A percentile compares a stretch with the other conserved stretches of the same genome.
phyloP scores from a whole-genome alignment of 108 stramenopile genomes.

The Epithemia pelagica region DNA sequence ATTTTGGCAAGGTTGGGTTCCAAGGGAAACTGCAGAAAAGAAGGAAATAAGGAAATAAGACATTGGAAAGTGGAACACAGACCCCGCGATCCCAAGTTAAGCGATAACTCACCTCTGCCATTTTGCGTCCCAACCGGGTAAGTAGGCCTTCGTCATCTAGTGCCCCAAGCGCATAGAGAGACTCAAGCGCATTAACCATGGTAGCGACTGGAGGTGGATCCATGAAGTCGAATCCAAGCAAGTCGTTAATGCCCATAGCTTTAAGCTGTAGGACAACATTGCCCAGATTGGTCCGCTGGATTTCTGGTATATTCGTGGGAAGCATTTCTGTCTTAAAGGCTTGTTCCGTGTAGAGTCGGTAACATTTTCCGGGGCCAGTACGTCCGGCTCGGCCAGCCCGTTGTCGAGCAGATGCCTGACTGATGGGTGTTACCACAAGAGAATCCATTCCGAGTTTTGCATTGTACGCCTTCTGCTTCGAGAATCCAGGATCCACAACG shows the following conservation, averaged over 20 bases:
- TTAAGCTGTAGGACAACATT: conserved; percentile 95
- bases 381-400: conserved; percentile 94
- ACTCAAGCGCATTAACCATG: conserved; percentile 93
- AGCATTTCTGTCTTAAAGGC: conserved; percentile 93
- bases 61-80: too few species aligned
- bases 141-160: conserved; percentile 96
- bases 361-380: conserved; percentile 98
- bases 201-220: conserved; percentile 97
- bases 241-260: conserved; percentile 97
- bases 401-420: conserved; percentile 91
- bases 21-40: conserved; percentile 96
- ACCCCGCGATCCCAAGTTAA: too few species aligned
- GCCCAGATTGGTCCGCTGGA: conserved; percentile 93
- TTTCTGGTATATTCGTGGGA: conserved; percentile 90
- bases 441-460: conserved; percentile 97
- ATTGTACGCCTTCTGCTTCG: conserved; percentile 97
- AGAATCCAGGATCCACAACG: conserved; percentile 98
- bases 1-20: conserved; percentile 95
- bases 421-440: conserved; percentile 95
- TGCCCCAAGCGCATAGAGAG: conserved; percentile 91
- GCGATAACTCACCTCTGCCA: too few species aligned
- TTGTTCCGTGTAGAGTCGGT: conserved; percentile 94
- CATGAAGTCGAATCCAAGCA: conserved; percentile 98
- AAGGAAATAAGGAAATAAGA: too few species aligned
- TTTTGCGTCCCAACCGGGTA: conserved; percentile 90